Evolutionary conservation across 179 eudicot genomes (phyloP), one percentile per base, ranked within the genome.

Genomic region (Camellia oleifera): DNA sequence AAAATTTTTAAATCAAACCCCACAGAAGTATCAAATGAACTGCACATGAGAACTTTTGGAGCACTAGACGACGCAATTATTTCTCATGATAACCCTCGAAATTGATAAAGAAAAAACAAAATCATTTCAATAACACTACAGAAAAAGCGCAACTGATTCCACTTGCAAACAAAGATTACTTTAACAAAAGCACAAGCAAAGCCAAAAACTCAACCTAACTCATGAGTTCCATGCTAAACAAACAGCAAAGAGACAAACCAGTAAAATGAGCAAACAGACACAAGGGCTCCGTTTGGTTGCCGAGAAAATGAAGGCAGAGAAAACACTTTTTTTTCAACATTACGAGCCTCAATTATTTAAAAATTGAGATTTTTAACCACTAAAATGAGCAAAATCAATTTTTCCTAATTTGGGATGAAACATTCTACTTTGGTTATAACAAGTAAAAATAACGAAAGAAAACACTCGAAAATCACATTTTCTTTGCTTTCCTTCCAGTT

Each of bases 121-220:
- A 88, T 87, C 81, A 90, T 88, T 74, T 42, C 61, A 56, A 56
- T 54, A 61, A 86, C 87, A 85, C 86, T 82, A 77, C 57, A 74
- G 56, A 78, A 56, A 82, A 74, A 83, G 63, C 79, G 20, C 78
- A 78, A 75, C 62, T 63, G 77, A 83, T 74, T 57, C 73, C 81
- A 78, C 80, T 68, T 3, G 77, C 53, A 76, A 77, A 81, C 79
- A 80, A 83, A 80, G 64, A 79, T 48, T 77, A 66, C 76, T 84
- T 79, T 80, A 17, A 32, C 17, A 72, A 81, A 79, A 81, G 77
- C 85, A 82, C 72, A 40, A 76, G 20, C 42, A 32, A 62, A 18
- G 69, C 11, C 71, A 63, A 69, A 58, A n/a, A 63, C 26, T 63
- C 73, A 78, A 81, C 69, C 68, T 57, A 10, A 48, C 17, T 40